Evolutionary conservation across 345 rosid genomes (phyloP), one percentile per base, ranked within the genome.

Genomic region (Tarenaya hassleriana): DNA sequence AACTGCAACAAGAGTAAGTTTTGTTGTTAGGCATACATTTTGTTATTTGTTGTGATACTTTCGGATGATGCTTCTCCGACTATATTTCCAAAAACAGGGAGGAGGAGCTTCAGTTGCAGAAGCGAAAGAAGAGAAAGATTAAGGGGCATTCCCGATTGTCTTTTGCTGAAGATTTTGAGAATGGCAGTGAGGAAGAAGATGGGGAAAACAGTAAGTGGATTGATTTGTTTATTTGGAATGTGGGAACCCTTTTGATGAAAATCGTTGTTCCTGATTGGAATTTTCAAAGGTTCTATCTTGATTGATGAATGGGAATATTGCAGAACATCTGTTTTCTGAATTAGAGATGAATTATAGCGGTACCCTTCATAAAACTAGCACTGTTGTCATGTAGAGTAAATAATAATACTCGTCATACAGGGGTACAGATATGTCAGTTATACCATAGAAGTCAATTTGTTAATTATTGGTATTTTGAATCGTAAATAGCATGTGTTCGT

Each of bases 1-100:
- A 82, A 79, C 77, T 94, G 34, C 94, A 79, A 29, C 84, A 94
- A 73, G 95, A 94, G 98, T 92, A 62, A 61, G 94, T 70, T 53
- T 48, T 0, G 5, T 14, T 18, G 20, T 34, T 33, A 11, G 10
- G 42, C 10, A 44, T 21, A 3, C 15, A 34, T 51, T 1, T 15
- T 8, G 34, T n/a, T 55, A 1, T 45, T 34, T 47, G 8, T 7
- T 32, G 27, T n/a, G 63, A 0, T 10, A 9, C 60, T 40, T 5
- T 42, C 34, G 47, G 34, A 14, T 47, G 38, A 19, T 20, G 67
- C 15, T 47, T 29, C 33, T 24, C 18, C 11, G 39, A 1, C 24
- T 52, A 16, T 54, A 18, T 20, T 56, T 34, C 39, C 21, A 37
- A 21, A 58, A 58, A 54, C 41, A 85, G 98, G 73, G 99, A 88